Evolutionary conservation across 345 rosid species (phyloP), one percentile per base, ranked within the genome.

Genomic region (Luvunga scandens): DNA sequence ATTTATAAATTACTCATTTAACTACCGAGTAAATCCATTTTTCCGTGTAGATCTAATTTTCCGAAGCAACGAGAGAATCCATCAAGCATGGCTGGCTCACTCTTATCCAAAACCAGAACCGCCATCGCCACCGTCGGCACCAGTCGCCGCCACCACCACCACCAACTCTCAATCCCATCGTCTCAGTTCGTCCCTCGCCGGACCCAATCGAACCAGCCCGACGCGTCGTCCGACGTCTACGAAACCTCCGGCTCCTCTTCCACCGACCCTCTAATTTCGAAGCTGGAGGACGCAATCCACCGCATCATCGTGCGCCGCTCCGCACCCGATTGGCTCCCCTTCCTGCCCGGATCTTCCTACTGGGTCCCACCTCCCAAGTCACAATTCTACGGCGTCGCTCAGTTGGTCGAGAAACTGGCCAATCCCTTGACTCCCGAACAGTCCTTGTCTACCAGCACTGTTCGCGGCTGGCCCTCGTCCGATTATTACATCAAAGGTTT

Each of bases 281-380:
- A 89, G 90, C 91, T 96, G 16, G 98, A 96, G 84, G 99, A 96
- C 71, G 97, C 91, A 9, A 94, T 96, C 78, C 99, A 92, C 72
- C 88, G 90, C 75, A 93, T 96, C 75, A 88, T 94, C 85, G 95
- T 88, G 48, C 95, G 98, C 39, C 92, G 98, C 6, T 88, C 98
- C 16, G 98, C 98, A 2, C 99, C 99, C 56, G 97, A 94, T 82
- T 96, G 99, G 99, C 98, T 96, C 6, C 98, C 98, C 70, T 94
- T 96, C 78, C 79, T 90, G 7, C 99, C 99, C 1, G 99, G 99
- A 0, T 90, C 89, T 65, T 96, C 99, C 33, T 96, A 91, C 75
- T 96, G 98, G 98, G 98, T 96, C 80, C 99, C 99, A 3, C 97
- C 98, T 0, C 86, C 91, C 71, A 78, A 84, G 33, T 83, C 90